Evolutionary conservation across 805 yeast species (phyloP).

Genomic region (Lachancea sp.): DNA sequence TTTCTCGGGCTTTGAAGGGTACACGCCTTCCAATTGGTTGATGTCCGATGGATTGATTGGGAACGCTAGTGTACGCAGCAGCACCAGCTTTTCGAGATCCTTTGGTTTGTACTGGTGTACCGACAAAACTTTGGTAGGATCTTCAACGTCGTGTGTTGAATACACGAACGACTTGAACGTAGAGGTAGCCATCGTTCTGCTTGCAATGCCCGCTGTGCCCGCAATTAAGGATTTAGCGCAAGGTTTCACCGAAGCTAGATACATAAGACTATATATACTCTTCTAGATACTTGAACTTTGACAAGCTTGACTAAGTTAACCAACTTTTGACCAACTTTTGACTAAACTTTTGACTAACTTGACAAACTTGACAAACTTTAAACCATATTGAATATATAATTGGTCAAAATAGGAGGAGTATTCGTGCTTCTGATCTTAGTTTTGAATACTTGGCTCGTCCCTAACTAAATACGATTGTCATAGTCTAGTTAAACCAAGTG

Average conservation of each 20-base stretch:
- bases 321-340: no score
- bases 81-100: constrained; percentile 29
- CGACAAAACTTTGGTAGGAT: constrained; percentile 24
- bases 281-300: no score
- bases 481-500: no score
- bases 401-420: neutral
- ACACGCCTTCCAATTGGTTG: constrained; percentile 78
- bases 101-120: constrained; percentile 27
- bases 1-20: constrained; percentile 67
- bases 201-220: constrained; percentile 7
- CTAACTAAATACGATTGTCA: constrained; percentile 1
- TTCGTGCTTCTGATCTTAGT: neutral
- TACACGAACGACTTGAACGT: constrained; percentile 28
- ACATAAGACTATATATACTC: neutral
- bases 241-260: neutral
- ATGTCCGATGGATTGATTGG: constrained; percentile 90
- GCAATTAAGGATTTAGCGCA: constrained; percentile 18
- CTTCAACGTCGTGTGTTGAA: constrained; percentile 26
- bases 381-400: neutral
- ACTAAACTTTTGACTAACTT: no score
- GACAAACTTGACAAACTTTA: no score
- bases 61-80: constrained; percentile 66
- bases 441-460: neutral
- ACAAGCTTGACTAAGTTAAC: no score
- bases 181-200: constrained; percentile 10